A percentile compares a stretch with the other conserved stretches of the same genome.
Conservation (phyloP, 345 rosid genomes). For the Firmiana major region DNA sequence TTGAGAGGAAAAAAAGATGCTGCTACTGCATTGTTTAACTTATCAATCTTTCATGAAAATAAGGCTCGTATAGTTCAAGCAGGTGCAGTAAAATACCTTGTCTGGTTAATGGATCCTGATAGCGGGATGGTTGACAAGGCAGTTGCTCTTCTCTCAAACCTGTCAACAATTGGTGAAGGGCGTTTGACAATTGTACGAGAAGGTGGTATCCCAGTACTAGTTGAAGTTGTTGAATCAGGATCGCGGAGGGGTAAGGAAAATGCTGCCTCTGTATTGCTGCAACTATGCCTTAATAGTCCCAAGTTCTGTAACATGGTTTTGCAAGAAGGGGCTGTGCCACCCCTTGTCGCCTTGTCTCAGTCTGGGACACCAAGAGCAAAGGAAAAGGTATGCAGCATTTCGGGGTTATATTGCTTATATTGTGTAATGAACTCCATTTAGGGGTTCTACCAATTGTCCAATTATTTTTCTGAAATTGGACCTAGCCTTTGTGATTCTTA, state of each 20-base stretch:
- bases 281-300: slow-evolving; percentile 70
- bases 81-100: slow-evolving; percentile 83
- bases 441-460: too few species aligned
- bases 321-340: slow-evolving; percentile 97
- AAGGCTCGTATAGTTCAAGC: slow-evolving; percentile 91
- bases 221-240: slow-evolving; percentile 79
- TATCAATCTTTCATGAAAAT: slow-evolving; percentile 88
- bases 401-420: too few species aligned
- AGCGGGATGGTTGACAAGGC: slow-evolving; percentile 90
- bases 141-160: slow-evolving; percentile 82
- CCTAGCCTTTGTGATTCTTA: not conserved
- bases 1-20: slow-evolving; percentile 92
- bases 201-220: slow-evolving; percentile 75
- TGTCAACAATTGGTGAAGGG: slow-evolving; percentile 79
- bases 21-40: slow-evolving; percentile 83
- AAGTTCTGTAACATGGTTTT: slow-evolving; percentile 83
- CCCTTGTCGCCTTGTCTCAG: slow-evolving; percentile 89
- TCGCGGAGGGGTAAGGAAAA: slow-evolving; percentile 93
- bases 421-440: too few species aligned
- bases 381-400: slow-evolving; percentile 89
- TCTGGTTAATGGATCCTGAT: slow-evolving; percentile 64
- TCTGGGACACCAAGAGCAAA: slow-evolving; percentile 93
- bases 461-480: too few species aligned
- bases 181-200: slow-evolving; percentile 60
- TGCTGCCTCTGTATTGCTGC: slow-evolving; percentile 76